phyloP scores from a whole-genome alignment of 306 rosid genomes.

The Senna tora region DNA sequence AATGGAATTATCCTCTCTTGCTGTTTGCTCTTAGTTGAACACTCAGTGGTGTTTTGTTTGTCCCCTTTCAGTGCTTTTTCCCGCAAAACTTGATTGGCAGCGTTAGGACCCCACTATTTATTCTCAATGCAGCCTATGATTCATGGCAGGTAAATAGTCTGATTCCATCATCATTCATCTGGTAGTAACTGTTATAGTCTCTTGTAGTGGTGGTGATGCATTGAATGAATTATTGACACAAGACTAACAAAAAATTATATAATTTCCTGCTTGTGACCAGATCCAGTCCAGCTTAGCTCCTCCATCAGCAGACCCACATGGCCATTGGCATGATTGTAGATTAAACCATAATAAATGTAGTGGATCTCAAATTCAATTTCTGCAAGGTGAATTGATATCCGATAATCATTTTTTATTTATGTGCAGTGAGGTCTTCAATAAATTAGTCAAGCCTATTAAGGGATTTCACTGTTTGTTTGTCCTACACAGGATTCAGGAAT shows the following conservation, averaged over 20 bases:
- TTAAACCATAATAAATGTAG: conserved; percentile 77
- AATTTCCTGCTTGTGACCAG: conserved; percentile 50
- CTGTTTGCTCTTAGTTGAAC: conserved; percentile 35
- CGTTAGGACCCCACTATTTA: conserved; percentile 77
- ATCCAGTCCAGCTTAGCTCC: conserved; percentile 91
- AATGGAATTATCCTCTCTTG: not conserved
- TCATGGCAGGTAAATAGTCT: conserved; percentile 84
- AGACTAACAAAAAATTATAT: conserved; percentile 1
- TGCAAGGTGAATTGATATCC: conserved; percentile 61
- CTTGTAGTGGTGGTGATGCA: not conserved
- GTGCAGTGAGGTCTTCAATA: conserved; percentile 6
- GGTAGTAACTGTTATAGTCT: not conserved
- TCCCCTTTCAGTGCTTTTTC: conserved; percentile 79
- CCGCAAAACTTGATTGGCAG: conserved; percentile 80
- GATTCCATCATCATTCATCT: not conserved
- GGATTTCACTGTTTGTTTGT: conserved; percentile 19
- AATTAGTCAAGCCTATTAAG: not conserved
- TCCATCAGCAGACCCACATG: conserved; percentile 85
- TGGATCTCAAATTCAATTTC: conserved; percentile 66
- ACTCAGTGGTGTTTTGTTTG: conserved; percentile 12
- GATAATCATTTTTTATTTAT: not conserved
- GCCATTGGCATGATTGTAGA: conserved; percentile 87
- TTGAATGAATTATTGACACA: conserved; percentile 23
- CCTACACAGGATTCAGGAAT: conserved; percentile 72
- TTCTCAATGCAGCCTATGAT: conserved; percentile 94